Conservation (phyloP, 768 basidiomycete species). For the Pisolithus tinctorius region DNA sequence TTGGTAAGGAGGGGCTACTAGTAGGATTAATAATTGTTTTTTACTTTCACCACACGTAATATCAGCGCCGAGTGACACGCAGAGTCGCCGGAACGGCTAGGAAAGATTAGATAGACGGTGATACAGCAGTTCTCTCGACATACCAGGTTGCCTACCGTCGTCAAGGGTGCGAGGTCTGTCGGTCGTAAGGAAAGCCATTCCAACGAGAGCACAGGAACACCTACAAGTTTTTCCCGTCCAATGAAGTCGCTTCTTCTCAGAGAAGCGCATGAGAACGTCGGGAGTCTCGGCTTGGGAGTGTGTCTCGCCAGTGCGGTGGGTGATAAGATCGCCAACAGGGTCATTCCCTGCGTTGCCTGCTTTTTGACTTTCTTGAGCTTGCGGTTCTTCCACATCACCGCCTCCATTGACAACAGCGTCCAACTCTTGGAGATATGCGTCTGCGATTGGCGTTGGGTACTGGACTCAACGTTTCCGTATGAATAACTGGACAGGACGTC, state of each 20-base stretch:
- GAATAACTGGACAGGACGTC: background rate
- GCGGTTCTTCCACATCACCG: background rate
- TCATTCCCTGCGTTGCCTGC: background rate
- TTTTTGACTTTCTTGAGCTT: slow-evolving; percentile 11
- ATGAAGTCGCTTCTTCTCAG: slow-evolving; percentile 81
- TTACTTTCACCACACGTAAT: slow-evolving; percentile 93
- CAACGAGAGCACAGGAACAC: slow-evolving; percentile 22
- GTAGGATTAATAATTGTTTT: slow-evolving; percentile 11
- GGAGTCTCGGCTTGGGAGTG: slow-evolving; percentile 45
- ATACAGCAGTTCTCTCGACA: background rate
- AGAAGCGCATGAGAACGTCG: slow-evolving; percentile 63
- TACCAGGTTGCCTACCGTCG: slow-evolving; percentile 93
- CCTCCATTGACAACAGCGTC: slow-evolving; percentile 25
- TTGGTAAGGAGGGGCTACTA: background rate
- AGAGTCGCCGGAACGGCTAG: slow-evolving; percentile 89
- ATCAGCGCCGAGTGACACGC: slow-evolving; percentile 80
- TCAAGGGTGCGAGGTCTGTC: slow-evolving; percentile 70
- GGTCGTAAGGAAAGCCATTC: slow-evolving; percentile 24
- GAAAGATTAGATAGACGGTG: background rate
- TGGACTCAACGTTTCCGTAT: slow-evolving; percentile 19
- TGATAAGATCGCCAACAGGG: slow-evolving; percentile 17
- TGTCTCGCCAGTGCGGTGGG: slow-evolving; percentile 29
- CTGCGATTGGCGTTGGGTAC: slow-evolving; percentile 61
- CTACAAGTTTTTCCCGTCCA: slow-evolving; percentile 85
- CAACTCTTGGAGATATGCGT: slow-evolving; percentile 53